These are phyloP conservation scores for Pleomassaria siparia DNA, from an alignment of 2,329 filamentous ascomycete genomes.

Conservation along the genomic window DNA sequence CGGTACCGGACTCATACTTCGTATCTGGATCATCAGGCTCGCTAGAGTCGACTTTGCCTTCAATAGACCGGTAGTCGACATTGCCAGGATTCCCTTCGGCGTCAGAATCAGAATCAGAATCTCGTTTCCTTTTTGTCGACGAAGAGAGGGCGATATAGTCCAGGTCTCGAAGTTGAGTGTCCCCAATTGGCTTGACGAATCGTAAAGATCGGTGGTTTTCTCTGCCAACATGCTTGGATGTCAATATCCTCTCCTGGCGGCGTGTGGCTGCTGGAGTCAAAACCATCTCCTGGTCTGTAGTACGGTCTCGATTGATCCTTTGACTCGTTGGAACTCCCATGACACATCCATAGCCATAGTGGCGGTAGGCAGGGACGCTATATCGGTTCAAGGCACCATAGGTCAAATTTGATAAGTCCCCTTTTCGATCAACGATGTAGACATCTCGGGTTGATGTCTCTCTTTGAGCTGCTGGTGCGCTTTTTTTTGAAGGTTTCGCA, in stretches of 20 bases:
- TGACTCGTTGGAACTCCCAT: conserved; percentile 64
- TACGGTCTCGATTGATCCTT: conserved; percentile 67
- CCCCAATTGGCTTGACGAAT: conserved; percentile 20
- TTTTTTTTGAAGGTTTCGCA: conserved; percentile 9
- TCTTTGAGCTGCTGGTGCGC: not conserved
- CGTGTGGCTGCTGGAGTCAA: conserved; percentile 38
- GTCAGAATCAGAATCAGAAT: conserved; percentile 9
- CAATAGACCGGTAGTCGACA: conserved; percentile 44
- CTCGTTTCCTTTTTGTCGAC: conserved; percentile 23
- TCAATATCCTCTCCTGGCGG: conserved; percentile 52
- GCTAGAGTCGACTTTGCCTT: conserved; percentile 7
- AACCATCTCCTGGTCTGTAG: conserved; percentile 52
- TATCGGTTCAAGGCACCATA: conserved; percentile 76
- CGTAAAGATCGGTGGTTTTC: conserved; percentile 29
- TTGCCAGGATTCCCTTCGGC: too few relatives aligned
- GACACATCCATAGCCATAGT: conserved; percentile 68
- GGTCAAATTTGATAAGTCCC: conserved; percentile 72
- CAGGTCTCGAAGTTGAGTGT: conserved; percentile 7
- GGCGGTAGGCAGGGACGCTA: conserved; percentile 69
- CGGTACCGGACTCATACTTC: conserved; percentile 33
- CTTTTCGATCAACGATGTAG: conserved; percentile 62
- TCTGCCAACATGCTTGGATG: conserved; percentile 21
- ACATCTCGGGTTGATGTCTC: not conserved
- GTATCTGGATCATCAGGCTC: conserved; percentile 40
- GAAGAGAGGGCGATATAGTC: conserved; percentile 36